A percentile compares a stretch with the other conserved stretches of the same genome.
Evolutionary conservation across 2,329 filamentous ascomycete species (phyloP).

Genomic region (Fusarium guadeloupense): DNA sequence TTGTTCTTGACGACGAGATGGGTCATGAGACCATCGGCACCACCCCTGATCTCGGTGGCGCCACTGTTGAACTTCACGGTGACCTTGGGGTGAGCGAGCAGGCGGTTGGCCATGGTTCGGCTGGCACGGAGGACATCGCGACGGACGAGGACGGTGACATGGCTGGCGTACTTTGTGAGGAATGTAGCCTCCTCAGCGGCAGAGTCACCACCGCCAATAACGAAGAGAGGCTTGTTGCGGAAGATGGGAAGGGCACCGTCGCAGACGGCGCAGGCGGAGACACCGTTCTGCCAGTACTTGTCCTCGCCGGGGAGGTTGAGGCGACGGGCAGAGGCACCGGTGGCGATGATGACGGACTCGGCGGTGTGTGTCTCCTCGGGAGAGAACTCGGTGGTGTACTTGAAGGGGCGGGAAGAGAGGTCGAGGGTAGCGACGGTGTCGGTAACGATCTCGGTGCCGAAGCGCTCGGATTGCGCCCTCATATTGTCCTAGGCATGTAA

Average conservation of each 20-base stretch:
- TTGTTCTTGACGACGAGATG: constrained; percentile 85
- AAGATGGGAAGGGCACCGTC: constrained; percentile 98
- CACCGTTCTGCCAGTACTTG: constrained; percentile 96
- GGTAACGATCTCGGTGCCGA: constrained; percentile 91
- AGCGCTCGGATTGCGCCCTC: constrained; percentile 88
- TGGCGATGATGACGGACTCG: constrained; percentile 92
- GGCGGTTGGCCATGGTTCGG: constrained; percentile 89
- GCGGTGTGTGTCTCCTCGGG: constrained; percentile 87
- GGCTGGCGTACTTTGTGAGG: constrained; percentile 95
- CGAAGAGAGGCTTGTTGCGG: constrained; percentile 92
- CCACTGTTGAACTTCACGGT: constrained; percentile 87
- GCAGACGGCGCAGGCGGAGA: constrained; percentile 96
- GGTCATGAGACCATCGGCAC: constrained; percentile 87
- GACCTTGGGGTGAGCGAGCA: constrained; percentile 86
- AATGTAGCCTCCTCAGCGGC: constrained; percentile 98
- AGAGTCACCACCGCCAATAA: constrained; percentile 96
- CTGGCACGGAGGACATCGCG: constrained; percentile 86
- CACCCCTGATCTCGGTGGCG: constrained; percentile 84
- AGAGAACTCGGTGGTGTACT: constrained; percentile 90
- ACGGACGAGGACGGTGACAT: constrained; percentile 93
- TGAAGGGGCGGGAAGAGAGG: constrained; percentile 85
- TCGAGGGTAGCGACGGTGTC: constrained; percentile 94
- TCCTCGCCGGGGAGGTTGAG: constrained; percentile 88
- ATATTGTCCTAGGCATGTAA: constrained; percentile 74
- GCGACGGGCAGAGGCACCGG: constrained; percentile 89